A percentile compares a stretch with the other conserved stretches of the same genome.
Evolutionary conservation across 768 basidiomycete genomes (phyloP).

Genomic region (Coprinopsis marcescibilis): DNA sequence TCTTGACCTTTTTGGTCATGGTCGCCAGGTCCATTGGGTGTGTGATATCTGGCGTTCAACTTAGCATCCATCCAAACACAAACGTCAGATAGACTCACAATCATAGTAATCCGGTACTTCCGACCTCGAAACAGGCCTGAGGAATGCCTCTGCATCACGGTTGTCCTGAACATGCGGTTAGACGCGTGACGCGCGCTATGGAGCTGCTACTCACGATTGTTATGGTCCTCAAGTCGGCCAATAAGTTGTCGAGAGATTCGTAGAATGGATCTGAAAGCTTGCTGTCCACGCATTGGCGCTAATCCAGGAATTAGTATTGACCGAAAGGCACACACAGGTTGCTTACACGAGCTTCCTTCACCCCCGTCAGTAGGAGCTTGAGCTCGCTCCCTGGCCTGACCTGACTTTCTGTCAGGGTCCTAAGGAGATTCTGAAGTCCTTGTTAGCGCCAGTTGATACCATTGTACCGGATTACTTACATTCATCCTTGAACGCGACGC

Average conservation of each 20-base stretch:
- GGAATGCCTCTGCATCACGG: conserved; percentile 89
- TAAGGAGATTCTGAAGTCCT: conserved; percentile 70
- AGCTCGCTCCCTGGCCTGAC: conserved; percentile 71
- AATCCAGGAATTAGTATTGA: conserved; percentile 8
- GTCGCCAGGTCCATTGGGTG: conserved; percentile 95
- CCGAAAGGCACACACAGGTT: conserved; percentile 12
- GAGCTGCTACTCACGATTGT: conserved; percentile 46
- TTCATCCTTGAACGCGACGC: conserved; percentile 34
- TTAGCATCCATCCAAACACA: conserved; percentile 8
- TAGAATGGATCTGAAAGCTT: conserved; percentile 88
- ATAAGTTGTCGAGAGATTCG: conserved; percentile 85
- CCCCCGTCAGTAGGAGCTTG: conserved; percentile 72
- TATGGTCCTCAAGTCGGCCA: conserved; percentile 77
- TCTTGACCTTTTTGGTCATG: conserved; percentile 90
- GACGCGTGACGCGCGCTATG: conserved; percentile 22
- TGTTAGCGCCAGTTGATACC: conserved; percentile 18
- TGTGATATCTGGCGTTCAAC: conserved; percentile 64
- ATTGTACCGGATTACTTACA: conserved; percentile 25
- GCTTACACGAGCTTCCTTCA: conserved; percentile 86
- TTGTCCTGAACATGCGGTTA: conserved; percentile 50
- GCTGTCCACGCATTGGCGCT: conserved; percentile 48
- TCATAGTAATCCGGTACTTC: conserved; percentile 95
- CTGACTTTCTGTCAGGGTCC: conserved; percentile 77
- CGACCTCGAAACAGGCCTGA: conserved; percentile 84
- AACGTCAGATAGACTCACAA: conserved; percentile 40